Percentiles rank a stretch among this genome's conserved stretches.
Conservation (phyloP, 345 rosid species). For the Euphorbia lathyris region DNA sequence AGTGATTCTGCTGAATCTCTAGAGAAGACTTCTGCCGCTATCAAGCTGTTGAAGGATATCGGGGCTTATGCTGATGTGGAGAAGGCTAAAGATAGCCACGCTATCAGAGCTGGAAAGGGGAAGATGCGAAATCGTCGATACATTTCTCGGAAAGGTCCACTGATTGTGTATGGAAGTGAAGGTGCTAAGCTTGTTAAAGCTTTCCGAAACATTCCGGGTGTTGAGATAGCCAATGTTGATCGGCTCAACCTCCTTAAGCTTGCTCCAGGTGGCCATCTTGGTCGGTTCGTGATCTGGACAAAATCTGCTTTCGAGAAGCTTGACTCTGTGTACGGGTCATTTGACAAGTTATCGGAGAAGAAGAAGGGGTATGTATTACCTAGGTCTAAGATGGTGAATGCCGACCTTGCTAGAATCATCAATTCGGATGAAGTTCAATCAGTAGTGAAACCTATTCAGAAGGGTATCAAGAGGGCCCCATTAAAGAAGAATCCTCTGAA, state of each 20-base stretch:
- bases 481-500: slow-evolving; percentile 93
- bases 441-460: slow-evolving; percentile 79
- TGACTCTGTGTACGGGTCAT: slow-evolving; percentile 80
- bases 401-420: slow-evolving; percentile 85
- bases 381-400: slow-evolving; percentile 88
- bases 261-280: slow-evolving; percentile 98
- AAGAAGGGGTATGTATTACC: slow-evolving; percentile 91
- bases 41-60: slow-evolving; percentile 74
- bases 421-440: slow-evolving; percentile 96
- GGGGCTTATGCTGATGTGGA: slow-evolving; percentile 86
- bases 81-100: slow-evolving; percentile 85
- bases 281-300: slow-evolving; percentile 92
- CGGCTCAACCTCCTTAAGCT: slow-evolving; percentile 75
- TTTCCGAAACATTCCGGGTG: slow-evolving; percentile 90
- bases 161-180: slow-evolving; percentile 73
- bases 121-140: slow-evolving; percentile 86
- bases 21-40: slow-evolving; percentile 81
- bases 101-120: slow-evolving; percentile 83
- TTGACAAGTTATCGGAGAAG: slow-evolving; percentile 76
- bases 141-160: slow-evolving; percentile 82
- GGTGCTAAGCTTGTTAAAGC: slow-evolving; percentile 86
- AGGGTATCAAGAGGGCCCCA: slow-evolving; percentile 66
- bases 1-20: slow-evolving; percentile 63
- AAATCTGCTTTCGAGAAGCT: slow-evolving; percentile 93
- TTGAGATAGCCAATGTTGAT: slow-evolving; percentile 82